Conservation (phyloP, 495 filamentous ascomycete species). For the Peziza echinospora region DNA sequence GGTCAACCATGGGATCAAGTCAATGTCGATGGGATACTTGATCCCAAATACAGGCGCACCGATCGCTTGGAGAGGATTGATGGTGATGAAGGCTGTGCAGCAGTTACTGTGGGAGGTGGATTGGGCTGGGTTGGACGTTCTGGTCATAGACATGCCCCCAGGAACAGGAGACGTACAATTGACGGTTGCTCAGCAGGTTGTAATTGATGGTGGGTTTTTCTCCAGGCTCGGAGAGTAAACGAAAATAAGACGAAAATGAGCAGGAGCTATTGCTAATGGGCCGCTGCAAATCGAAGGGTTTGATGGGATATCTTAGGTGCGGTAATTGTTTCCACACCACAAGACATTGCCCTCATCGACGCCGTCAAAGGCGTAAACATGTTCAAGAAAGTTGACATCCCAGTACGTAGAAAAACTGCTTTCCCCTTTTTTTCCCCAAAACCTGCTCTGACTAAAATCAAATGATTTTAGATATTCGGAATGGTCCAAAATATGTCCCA, state of each 20-base stretch:
- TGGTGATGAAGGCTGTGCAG: conserved; percentile 94
- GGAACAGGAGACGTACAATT: conserved; percentile 90
- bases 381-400: conserved; percentile 61
- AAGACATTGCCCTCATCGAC: conserved; percentile 73
- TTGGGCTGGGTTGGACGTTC: conserved; percentile 64
- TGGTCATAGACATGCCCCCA: conserved; percentile 80
- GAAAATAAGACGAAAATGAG: background rate
- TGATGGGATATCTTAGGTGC: conserved; percentile 29
- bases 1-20: conserved; percentile 88
- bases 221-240: no score
- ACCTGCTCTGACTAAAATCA: background rate
- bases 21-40: conserved; percentile 96
- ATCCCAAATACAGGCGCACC: conserved; percentile 35
- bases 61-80: conserved; percentile 88
- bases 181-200: conserved; percentile 75
- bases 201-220: conserved; percentile 43
- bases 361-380: conserved; percentile 77
- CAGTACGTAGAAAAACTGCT: conserved; percentile 34
- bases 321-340: conserved; percentile 82
- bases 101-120: conserved; percentile 86
- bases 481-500: conserved; percentile 91
- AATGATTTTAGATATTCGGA: conserved; percentile 37
- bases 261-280: background rate
- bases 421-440: background rate
- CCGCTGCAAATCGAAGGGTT: background rate